Evolutionary conservation across 1,139 yeast species (phyloP), one percentile per base, ranked within the genome.

Genomic region (Pichia sp.): DNA sequence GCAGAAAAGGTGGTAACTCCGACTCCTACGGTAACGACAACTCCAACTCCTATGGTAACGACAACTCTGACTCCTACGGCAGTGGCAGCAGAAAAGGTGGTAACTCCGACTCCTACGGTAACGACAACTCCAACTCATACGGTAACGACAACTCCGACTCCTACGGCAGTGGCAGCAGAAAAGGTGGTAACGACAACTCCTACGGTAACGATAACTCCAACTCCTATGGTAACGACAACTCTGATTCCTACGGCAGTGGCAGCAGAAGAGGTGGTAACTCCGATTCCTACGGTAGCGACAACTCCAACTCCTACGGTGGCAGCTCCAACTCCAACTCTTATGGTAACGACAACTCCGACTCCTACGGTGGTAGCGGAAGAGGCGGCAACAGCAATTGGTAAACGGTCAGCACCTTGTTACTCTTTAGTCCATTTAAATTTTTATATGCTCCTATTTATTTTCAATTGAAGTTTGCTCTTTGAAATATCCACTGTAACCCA

Each of bases 41-140:
- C 50, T 50, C 53, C 57, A 50, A 56, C 42, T 58, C 61, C 14
- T 49, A 52, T 43, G 52, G 49, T 52, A 51, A 52, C 34, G 58
- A 55, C 54, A 56, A 57, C 55, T 55, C 61, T 48, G 49, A 61
- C 53, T 59, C 64, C 10, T 61, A 58, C 46, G 60, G 58, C 56
- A 42, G 42, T 29, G 53, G 50, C 50, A 52, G 52, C 46, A 51
- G 53, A 46, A 52, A 55, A 55, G 59, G 49, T 47, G 55, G 52
- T 27, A 33, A 31, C 40, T 41, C 56, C 30, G 53, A 40, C 40
- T 31, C 34, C 34, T 31, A 31, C 24, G 53, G 53, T 56, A 41
- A 46, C 42, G 48, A 51, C 47, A 46, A 48, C 33, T 48, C 53
- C 57, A 49, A 56, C 42, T 58, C 61, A 10, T 49, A 52, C 43